phyloP scores from a whole-genome alignment of 495 filamentous ascomycete species.

The Podospora australis region DNA sequence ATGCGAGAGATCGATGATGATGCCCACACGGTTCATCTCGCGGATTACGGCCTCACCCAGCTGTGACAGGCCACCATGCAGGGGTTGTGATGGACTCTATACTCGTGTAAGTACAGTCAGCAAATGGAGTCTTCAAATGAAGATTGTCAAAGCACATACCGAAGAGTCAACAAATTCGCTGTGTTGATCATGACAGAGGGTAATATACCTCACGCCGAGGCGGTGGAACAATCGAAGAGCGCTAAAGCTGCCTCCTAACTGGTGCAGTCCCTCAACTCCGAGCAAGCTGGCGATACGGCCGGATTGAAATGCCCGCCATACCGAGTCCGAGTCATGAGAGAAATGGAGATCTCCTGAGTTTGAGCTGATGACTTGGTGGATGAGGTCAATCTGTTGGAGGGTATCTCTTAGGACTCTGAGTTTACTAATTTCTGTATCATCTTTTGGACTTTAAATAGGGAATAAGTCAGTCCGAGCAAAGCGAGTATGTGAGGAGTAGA shows the following conservation, averaged over 20 bases:
- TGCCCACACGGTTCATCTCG: conserved; percentile 55
- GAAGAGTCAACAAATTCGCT: not conserved
- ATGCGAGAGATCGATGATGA: conserved; percentile 6
- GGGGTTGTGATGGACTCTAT: not conserved
- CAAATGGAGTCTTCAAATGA: too few relatives aligned
- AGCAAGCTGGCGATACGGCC: not conserved
- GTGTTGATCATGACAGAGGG: not conserved
- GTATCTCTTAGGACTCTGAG: conserved; percentile 19
- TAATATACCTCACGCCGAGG: not conserved
- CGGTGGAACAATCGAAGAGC: not conserved
- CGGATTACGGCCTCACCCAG: conserved; percentile 16
- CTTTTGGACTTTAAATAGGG: conserved; percentile 45
- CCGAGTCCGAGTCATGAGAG: not conserved
- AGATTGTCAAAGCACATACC: too few relatives aligned
- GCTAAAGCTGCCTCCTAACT: not conserved
- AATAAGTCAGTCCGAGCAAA: too few relatives aligned
- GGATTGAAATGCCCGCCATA: not conserved
- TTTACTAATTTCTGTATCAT: too few relatives aligned
- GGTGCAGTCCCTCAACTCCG: not conserved
- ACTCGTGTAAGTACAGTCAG: too few relatives aligned
- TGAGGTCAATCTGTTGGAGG: conserved; percentile 34
- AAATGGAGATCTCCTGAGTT: not conserved
- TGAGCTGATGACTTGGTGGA: conserved; percentile 20
- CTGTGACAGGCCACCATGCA: conserved; percentile 23
- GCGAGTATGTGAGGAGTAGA: too few relatives aligned